A percentile compares a stretch with the other conserved stretches of the same genome.
phyloP scores from a whole-genome alignment of 2,329 filamentous ascomycete genomes.

The Pezicula rhizophila region DNA sequence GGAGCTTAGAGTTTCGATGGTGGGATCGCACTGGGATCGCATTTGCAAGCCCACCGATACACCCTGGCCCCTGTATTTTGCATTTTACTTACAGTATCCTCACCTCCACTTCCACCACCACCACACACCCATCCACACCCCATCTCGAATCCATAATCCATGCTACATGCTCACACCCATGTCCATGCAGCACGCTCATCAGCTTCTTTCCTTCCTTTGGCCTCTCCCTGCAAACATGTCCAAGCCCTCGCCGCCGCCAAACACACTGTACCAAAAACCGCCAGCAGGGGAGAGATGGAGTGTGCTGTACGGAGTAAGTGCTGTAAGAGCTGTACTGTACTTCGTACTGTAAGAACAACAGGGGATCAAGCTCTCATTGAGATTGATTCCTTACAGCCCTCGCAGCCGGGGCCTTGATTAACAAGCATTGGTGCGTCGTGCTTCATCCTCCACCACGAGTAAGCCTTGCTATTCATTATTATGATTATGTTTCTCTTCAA shows the following conservation, averaged over 20 bases:
- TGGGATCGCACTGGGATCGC: not conserved
- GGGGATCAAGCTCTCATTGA: no score
- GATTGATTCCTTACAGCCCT: no score
- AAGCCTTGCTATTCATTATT: not conserved
- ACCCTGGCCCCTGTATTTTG: not conserved
- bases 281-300: no score
- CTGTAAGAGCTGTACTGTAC: no score
- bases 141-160: not conserved
- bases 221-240: not conserved
- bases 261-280: no score
- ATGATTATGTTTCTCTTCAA: no score
- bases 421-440: no score
- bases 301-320: no score
- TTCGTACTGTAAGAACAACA: no score
- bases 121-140: not conserved
- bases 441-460: not conserved
- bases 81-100: no score
- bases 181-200: not conserved
- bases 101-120: not conserved
- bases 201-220: no score
- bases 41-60: not conserved
- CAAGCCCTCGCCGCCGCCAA: not conserved
- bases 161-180: not conserved
- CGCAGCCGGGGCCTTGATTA: no score
- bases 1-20: constrained; percentile 1